Evolutionary conservation across 768 basidiomycete species (phyloP), one percentile per base, ranked within the genome.

Genomic region (Leccinum obscurum): DNA sequence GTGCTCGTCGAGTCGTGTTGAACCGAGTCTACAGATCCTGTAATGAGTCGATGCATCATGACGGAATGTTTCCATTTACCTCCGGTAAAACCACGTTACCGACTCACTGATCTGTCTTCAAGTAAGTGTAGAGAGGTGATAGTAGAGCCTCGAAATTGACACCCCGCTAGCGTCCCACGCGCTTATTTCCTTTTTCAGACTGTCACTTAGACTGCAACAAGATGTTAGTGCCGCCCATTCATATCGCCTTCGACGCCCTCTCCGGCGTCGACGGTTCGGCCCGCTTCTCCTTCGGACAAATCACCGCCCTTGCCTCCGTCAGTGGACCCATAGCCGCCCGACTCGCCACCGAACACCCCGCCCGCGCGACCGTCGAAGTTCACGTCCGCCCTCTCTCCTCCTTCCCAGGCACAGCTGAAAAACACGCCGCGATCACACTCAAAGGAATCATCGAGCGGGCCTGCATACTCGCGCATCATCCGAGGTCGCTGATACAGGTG

Each of bases 251-350:
- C 62, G 85, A 88, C 53, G 78, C 77, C 0, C 78, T 92, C 9
- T 83, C 85, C n/a, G 80, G 88, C 54, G 88, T 86, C 22, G 91
- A 93, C 62, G 89, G 89, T 1, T 91, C 89, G 3, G 90, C 89
- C 2, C 79, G 85, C 26, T 93, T 92, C 66, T 83, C 61, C 0
- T 62, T 59, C 20, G 65, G 39, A 10, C n/a, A 53, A 20, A 60
- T 57, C 54, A 58, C 66, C 71, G 88, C 85, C 3, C 72, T 92
- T 20, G 85, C 88, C 8, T 92, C 92, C 5, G 71, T 92, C 37
- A 90, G 90, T 14, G 92, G 93, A 0, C 93, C 93, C 20, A 87
- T 93, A 50, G 86, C 93, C 63, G 88, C 88, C 53, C 81, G 90
- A 17, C 77, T 86, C 8, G 82, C 85, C 3, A 73, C 81, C 8